Base-by-base conservation (phyloP, 1,284 basidiomycete species). In the Amylostereum chailletii region DNA sequence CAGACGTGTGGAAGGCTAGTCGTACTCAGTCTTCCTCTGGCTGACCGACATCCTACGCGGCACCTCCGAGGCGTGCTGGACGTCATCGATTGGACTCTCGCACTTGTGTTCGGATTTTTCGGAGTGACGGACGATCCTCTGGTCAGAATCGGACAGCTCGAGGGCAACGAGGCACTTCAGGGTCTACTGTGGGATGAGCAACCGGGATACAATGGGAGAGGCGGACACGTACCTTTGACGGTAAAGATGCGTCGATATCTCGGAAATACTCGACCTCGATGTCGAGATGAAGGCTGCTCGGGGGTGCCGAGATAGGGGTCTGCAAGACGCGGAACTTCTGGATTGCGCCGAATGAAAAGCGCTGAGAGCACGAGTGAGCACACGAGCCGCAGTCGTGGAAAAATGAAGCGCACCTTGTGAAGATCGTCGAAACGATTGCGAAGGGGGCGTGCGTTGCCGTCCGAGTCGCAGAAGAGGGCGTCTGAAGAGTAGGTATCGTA, bases 81-180 rank as follows among this genome's bases (percentile, higher is more conserved):
- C 72, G 51, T 77, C 74, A 10, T 73, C 68, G 6, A 58, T 57
- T 2, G 62, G 67, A 10, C 65, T 64, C 46, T 71, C 67, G 42
- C 65, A 70, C 46, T 65, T 60, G 53, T 76, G 75, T 50, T 76
- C 61, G 73, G 73, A 76, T 52, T 75, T 73, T 53, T 76, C 74
- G 4, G 64, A 68, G 52, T 76, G 75, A 27, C 59, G 62, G 26
- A 31, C 42, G 30, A 62, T 63, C 30, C 76, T 60, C 49, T 71
- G 62, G 49, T 71, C 61, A 1, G 59, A 51, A 1, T 65, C 64
- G 51, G 75, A 63, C 7, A 72, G 65, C 52, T 70, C 64, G 47
- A 76, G 52, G 0, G 72, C 74, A 38, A 78, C 58, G 9, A 76
- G 62, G 4, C 72, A 74, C 50, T 76, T 76, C 32, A 76, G 57